phyloP scores from a whole-genome alignment of 2,329 filamentous ascomycete genomes.

The Microdochium nivale region DNA sequence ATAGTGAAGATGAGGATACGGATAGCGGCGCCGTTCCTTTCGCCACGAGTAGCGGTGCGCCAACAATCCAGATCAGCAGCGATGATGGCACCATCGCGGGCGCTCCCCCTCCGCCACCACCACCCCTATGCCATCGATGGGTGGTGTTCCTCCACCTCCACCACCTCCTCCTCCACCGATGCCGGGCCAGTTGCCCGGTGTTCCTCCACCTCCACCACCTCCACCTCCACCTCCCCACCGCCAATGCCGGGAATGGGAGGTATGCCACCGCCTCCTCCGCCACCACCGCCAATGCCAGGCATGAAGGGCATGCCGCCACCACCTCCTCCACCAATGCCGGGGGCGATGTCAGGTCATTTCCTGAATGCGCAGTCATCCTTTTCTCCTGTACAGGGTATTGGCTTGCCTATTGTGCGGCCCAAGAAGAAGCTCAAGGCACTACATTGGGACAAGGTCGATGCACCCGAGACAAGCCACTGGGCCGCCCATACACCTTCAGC shows the following conservation, averaged over 20 bases:
- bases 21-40: slow-evolving; percentile 40
- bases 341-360: slow-evolving; percentile 67
- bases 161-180: slow-evolving; percentile 23
- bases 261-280: slow-evolving; percentile 24
- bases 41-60: slow-evolving; percentile 52
- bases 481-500: slow-evolving; percentile 77
- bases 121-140: slow-evolving; percentile 24
- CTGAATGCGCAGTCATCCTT: slow-evolving; percentile 41
- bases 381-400: slow-evolving; percentile 39
- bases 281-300: slow-evolving; percentile 33
- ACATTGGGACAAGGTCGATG: slow-evolving; percentile 98
- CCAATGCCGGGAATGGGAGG: slow-evolving; percentile 27
- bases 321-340: slow-evolving; percentile 57
- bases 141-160: slow-evolving; percentile 24
- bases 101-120: slow-evolving; percentile 24
- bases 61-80: slow-evolving; percentile 48
- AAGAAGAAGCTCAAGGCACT: slow-evolving; percentile 99
- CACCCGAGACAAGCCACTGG: slow-evolving; percentile 87
- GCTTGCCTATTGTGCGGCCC: slow-evolving; percentile 73
- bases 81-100: slow-evolving; percentile 17
- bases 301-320: slow-evolving; percentile 29
- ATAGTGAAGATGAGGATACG: slow-evolving; percentile 64
- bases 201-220: slow-evolving; percentile 41
- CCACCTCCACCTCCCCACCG: too few relatives aligned
- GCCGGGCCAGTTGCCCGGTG: slow-evolving; percentile 32